Evolutionary conservation across 2,329 filamentous ascomycete genomes (phyloP).

Genomic region (Elsinoe batatas): DNA sequence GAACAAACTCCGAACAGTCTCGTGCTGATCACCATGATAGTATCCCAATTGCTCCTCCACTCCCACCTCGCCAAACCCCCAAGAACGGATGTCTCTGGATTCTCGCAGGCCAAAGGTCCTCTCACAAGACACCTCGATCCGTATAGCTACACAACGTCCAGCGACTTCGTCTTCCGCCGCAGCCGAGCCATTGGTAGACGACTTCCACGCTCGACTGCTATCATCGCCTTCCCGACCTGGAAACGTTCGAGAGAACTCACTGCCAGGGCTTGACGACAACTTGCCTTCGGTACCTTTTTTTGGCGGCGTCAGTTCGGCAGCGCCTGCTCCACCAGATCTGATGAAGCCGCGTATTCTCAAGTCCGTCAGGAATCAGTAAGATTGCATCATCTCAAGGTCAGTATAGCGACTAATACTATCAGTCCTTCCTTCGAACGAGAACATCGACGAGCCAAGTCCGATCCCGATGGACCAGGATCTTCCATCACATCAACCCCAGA

Average conservation of each 20-base stretch:
- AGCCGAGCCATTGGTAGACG: constrained; percentile 19
- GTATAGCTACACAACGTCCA: neutral
- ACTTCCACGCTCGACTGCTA: constrained; percentile 20
- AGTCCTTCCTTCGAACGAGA: constrained; percentile 9
- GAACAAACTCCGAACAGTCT: too few species aligned
- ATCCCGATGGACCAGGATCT: neutral
- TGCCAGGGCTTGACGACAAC: constrained; percentile 4
- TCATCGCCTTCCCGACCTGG: neutral
- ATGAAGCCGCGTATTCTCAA: neutral
- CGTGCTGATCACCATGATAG: neutral
- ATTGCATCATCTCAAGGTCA: neutral
- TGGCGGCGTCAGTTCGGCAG: neutral
- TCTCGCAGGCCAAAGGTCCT: neutral
- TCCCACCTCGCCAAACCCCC: neutral
- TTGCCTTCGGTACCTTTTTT: neutral
- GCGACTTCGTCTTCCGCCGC: neutral
- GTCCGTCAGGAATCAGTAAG: constrained; percentile 1
- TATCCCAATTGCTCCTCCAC: constrained; percentile 8
- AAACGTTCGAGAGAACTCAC: neutral
- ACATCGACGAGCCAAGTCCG: constrained; percentile 3
- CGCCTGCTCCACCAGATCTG: neutral
- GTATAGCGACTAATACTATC: neutral
- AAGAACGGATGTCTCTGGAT: constrained; percentile 4
- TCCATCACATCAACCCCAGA: constrained; percentile 19
- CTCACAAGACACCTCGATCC: neutral